Evolutionary conservation across 2,329 filamentous ascomycete genomes (phyloP), one percentile per base, ranked within the genome.

Genomic region (Gaeumannomyces tritici): DNA sequence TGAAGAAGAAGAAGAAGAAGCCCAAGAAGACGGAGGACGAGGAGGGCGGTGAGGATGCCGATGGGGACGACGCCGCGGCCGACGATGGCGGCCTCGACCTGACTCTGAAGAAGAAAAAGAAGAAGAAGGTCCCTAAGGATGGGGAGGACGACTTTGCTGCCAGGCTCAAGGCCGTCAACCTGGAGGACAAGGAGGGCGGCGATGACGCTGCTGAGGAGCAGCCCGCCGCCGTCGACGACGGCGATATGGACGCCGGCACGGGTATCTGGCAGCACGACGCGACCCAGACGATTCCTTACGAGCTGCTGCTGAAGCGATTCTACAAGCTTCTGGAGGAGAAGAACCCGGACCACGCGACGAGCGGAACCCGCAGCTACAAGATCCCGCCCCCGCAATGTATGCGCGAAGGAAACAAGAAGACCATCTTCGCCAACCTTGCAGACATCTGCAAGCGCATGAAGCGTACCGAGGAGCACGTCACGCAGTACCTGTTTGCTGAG

Each of bases 391-490:
- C 95, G 60, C 95, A 99, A 82, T 98, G 95, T 80, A 87, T 98
- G 73, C 93, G 95, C 80, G 95, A 99, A 92, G 95, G 95, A 76
- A 99, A 99, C 87, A 96, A 96, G 86, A 96, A 96, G 88, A 99
- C 95, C 66, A 96, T 99, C 73, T 99, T 99, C 73, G 95, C 93
- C 82, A 99, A 99, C 82, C 95, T 99, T 73, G 87, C 91, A 75
- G 95, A 99, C 75, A 98, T 99, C 72, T 96, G 92, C 85, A 96
- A 96, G 85, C 88, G 93, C 71, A 98, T 99, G 93, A 99, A 99
- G 88, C 87, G 95, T 76, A 93, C 90, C 66, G 93, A 98, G 73
- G 95, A 99, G 79, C 95, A 97, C 80, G 90, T 99, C 68, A 98
- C 92, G 61, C 89, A 93, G 71, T 98, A 97, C 81, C 80, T 99